Conservation (phyloP, 23 red algal genomes). For the Gracilaria gracilis region DNA sequence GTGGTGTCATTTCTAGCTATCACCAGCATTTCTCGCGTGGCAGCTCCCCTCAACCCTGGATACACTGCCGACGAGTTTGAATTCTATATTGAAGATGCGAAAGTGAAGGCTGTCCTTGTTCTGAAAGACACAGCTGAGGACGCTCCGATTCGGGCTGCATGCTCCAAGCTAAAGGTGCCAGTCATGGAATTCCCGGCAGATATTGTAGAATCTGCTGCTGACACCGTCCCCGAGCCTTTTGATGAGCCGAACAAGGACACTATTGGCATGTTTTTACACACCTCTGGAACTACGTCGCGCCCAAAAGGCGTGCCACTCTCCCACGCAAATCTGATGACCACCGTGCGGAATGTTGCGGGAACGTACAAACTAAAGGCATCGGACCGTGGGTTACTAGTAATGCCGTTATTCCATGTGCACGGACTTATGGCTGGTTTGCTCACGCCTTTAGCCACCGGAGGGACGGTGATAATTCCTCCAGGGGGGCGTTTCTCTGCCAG, state of each 20-base stretch:
- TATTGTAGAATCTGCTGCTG: conserved; percentile 32
- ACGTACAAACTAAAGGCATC: conserved; percentile 74
- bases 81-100: conserved; percentile 88
- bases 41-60: conserved; percentile 83
- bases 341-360: conserved; percentile 67
- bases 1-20: conserved; percentile 77
- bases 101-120: conserved; percentile 57
- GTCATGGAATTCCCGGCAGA: conserved; percentile 44
- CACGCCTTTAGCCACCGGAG: conserved; percentile 89
- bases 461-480: conserved; percentile 76
- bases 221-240: background rate
- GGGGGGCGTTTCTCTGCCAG: conserved; percentile 87
- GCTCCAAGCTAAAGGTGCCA: conserved; percentile 20
- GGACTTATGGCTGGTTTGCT: conserved; percentile 86
- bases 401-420: conserved; percentile 95
- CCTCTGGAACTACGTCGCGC: conserved; percentile 85
- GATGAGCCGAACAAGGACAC: conserved; percentile 21
- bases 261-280: conserved; percentile 86
- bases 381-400: conserved; percentile 81
- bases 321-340: conserved; percentile 76
- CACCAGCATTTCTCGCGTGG: conserved; percentile 56
- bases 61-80: conserved; percentile 90
- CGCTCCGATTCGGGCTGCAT: conserved; percentile 56
- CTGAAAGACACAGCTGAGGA: conserved; percentile 19
- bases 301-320: conserved; percentile 92